Evolutionary conservation across 1,139 yeast genomes (phyloP).

Genomic region (Blastobotrys niveus): DNA sequence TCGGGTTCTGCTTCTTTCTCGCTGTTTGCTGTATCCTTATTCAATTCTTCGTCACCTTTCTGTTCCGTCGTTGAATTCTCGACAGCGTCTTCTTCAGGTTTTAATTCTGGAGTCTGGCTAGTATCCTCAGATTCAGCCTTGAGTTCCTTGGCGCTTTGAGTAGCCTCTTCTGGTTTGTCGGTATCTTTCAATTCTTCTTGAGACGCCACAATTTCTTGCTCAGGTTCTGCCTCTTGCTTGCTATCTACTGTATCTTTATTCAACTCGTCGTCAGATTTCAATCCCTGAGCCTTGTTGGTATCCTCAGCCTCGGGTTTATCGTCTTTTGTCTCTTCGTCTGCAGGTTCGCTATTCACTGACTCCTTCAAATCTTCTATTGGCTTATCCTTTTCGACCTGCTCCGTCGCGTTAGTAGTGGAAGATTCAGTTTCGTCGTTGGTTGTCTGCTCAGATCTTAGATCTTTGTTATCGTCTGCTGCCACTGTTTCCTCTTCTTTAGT

Average conservation of each 20-base stretch:
- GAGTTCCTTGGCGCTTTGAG: background rate
- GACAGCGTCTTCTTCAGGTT: background rate
- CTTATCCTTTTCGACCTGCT: background rate
- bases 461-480: background rate
- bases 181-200: no score
- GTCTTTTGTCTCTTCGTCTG: background rate
- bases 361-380: background rate
- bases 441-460: background rate
- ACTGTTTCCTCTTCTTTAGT: background rate
- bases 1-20: background rate
- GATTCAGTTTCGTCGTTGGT: background rate
- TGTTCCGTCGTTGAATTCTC: no score
- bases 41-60: no score
- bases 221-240: no score
- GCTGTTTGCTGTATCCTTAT: no score
- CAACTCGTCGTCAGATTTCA: no score
- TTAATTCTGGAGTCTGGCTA: background rate
- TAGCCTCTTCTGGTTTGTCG: background rate
- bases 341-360: background rate
- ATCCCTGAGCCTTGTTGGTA: no score
- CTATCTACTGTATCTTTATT: no score
- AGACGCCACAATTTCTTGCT: no score
- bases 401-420: background rate
- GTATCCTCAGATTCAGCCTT: background rate
- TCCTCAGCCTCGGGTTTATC: background rate